Conservation (phyloP, 2,329 filamentous ascomycete genomes). For the Cladosporium sphaerospermum region DNA sequence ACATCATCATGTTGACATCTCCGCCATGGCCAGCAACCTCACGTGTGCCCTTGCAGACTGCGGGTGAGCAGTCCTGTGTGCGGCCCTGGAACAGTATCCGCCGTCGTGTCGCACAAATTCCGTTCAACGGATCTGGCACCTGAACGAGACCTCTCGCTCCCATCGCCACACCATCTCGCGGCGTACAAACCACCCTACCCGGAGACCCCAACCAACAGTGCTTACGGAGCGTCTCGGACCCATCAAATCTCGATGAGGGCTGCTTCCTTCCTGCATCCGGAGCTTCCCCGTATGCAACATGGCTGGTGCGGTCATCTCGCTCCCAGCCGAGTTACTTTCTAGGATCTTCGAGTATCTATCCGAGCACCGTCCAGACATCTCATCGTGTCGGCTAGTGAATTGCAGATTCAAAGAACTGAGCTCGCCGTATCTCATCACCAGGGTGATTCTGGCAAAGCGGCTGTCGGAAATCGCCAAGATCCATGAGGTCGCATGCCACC, state of each 20-base stretch:
- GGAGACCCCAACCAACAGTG: background rate
- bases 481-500: slow-evolving; percentile 4
- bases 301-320: background rate
- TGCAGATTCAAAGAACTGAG: slow-evolving; percentile 2
- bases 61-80: background rate
- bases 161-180: background rate
- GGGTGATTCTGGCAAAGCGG: slow-evolving; percentile 7
- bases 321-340: slow-evolving; percentile 4
- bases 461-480: slow-evolving; percentile 4
- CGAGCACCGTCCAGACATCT: slow-evolving; percentile 4
- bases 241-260: background rate
- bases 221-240: background rate
- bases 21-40: background rate
- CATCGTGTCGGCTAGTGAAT: background rate
- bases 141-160: background rate
- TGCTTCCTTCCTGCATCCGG: background rate
- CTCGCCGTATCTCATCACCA: slow-evolving; percentile 10
- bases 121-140: background rate
- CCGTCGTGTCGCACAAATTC: background rate
- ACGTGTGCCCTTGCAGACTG: background rate
- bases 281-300: background rate
- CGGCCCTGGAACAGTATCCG: too few species aligned
- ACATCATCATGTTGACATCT: background rate
- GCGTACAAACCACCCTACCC: too few species aligned
- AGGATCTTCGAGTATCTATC: slow-evolving; percentile 7